These are phyloP conservation scores for Bjerkandera adusta DNA, from an alignment of 1,284 basidiomycete species.

Conservation along the genomic window DNA sequence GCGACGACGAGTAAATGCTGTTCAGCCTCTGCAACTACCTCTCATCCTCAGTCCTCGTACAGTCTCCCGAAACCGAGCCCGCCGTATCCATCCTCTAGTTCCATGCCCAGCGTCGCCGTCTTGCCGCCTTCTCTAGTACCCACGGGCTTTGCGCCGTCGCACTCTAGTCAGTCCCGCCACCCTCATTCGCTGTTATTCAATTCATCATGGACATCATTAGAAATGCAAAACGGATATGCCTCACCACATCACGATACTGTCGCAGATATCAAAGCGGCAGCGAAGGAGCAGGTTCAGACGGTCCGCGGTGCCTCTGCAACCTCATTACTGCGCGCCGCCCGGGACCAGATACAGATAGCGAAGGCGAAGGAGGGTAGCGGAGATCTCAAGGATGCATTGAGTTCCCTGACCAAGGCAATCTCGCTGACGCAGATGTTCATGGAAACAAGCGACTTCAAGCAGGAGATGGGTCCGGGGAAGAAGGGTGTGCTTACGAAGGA, in stretches of 20 bases:
- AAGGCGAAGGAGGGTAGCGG: conserved; percentile 50
- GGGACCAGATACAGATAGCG: conserved; percentile 49
- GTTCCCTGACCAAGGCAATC: conserved; percentile 57
- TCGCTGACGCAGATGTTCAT: conserved; percentile 54
- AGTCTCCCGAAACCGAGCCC: not conserved
- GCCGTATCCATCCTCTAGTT: conserved; percentile 2
- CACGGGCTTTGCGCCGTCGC: conserved; percentile 22
- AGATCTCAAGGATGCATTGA: conserved; percentile 58
- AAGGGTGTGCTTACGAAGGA: conserved; percentile 54
- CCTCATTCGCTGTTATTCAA: conserved; percentile 9
- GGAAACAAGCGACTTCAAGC: conserved; percentile 55
- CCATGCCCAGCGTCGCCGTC: conserved; percentile 36
- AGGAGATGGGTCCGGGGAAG: conserved; percentile 42
- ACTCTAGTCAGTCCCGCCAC: conserved; percentile 23
- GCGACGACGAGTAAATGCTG: conserved; percentile 8
- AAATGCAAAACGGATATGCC: conserved; percentile 34
- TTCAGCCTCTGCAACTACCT: not conserved
- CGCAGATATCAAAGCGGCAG: conserved; percentile 62
- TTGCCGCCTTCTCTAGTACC: conserved; percentile 31
- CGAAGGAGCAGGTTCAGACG: conserved; percentile 52
- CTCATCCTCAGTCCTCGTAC: not conserved
- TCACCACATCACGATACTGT: conserved; percentile 37
- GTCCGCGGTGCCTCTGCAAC: conserved; percentile 54
- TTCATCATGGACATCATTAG: conserved; percentile 19
- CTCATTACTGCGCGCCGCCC: conserved; percentile 58